A percentile compares a stretch with the other conserved stretches of the same genome.
phyloP scores from a whole-genome alignment of 2,329 filamentous ascomycete species.

The Neodidymelliopsis sp. region DNA sequence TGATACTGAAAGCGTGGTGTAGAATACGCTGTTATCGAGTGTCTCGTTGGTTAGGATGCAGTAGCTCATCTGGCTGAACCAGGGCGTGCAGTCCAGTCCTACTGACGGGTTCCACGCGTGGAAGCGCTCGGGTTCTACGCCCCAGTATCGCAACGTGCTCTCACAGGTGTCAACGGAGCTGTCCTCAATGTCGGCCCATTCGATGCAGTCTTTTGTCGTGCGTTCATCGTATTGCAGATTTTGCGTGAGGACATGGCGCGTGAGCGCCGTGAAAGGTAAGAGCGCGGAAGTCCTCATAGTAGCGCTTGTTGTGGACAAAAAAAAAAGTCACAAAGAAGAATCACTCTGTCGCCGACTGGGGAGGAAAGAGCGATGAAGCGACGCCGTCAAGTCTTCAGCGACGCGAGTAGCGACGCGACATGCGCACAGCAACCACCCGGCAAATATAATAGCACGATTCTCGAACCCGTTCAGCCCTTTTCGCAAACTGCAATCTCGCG shows the following conservation, averaged over 20 bases:
- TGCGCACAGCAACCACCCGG: too few relatives aligned
- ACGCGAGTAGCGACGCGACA: too few relatives aligned
- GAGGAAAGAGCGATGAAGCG: too few relatives aligned
- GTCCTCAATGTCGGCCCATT: neutral
- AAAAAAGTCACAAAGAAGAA: neutral
- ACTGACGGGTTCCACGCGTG: slow-evolving; percentile 13
- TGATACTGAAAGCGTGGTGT: neutral
- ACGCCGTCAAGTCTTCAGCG: too few relatives aligned
- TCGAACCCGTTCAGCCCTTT: neutral
- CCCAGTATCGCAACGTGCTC: neutral
- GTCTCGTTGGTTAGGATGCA: slow-evolving; percentile 1
- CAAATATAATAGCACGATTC: neutral
- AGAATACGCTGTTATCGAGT: neutral
- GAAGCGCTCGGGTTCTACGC: neutral
- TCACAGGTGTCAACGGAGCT: slow-evolving; percentile 1
- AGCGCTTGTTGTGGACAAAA: neutral
- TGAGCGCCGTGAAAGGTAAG: neutral
- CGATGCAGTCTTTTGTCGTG: slow-evolving; percentile 3
- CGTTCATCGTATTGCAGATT: neutral
- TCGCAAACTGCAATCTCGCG: neutral
- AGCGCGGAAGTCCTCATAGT: neutral
- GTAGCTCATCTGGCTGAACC: neutral
- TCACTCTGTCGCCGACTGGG: too few relatives aligned
- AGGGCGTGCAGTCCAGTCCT: slow-evolving; percentile 5
- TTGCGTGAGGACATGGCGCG: neutral